A percentile compares a stretch with the other conserved stretches of the same genome.
These are phyloP conservation scores for Fraxinus anomala DNA, from an alignment of 257 asterid genomes.

Conservation along the genomic window DNA sequence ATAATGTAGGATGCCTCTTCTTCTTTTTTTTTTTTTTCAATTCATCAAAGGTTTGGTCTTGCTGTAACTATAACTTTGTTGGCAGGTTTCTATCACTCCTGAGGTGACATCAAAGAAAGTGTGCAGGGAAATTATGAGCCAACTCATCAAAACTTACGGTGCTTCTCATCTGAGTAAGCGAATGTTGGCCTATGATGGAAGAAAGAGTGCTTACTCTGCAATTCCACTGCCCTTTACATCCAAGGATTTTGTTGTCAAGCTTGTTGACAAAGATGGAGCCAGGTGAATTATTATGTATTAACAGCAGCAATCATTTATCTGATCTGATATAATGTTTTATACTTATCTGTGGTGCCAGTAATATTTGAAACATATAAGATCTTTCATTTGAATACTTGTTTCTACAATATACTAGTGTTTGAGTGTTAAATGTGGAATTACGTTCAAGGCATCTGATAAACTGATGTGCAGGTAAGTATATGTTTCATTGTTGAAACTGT, in stretches of 20 bases:
- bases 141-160: conserved; percentile 30
- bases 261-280: conserved; percentile 33
- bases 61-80: not conserved
- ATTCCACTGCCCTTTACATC: conserved; percentile 65
- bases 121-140: conserved; percentile 40
- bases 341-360: not conserved
- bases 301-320: not conserved
- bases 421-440: not conserved
- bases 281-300: conserved; percentile 33
- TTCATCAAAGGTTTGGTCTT: too few relatives aligned
- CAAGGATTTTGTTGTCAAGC: conserved; percentile 62
- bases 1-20: not conserved
- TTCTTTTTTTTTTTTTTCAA: not conserved
- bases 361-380: not conserved
- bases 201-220: conserved; percentile 70
- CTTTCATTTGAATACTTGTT: not conserved
- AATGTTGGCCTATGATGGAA: conserved; percentile 66
- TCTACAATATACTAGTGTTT: not conserved
- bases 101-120: conserved; percentile 67
- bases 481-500: too few relatives aligned
- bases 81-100: conserved; percentile 64
- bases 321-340: not conserved
- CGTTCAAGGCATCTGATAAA: not conserved
- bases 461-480: not conserved
- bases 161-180: conserved; percentile 49